These are phyloP conservation scores for Penicillium fimorum DNA, from an alignment of 495 filamentous ascomycete species.

Conservation along the genomic window DNA sequence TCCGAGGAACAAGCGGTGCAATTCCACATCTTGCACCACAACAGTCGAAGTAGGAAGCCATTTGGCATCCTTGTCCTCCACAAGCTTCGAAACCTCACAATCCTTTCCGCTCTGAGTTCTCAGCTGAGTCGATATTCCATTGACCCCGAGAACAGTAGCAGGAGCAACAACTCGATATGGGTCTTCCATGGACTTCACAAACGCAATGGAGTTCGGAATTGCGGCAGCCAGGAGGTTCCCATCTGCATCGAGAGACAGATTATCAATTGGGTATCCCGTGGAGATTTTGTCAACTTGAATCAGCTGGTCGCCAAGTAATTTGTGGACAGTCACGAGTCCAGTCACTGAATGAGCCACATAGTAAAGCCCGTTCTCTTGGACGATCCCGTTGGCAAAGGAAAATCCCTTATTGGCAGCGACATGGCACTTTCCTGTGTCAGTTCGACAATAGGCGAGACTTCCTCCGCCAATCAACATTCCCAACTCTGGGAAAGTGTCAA, in stretches of 20 bases:
- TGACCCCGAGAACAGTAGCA: not conserved
- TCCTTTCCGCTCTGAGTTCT: not conserved
- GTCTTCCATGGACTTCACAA: conserved; percentile 10
- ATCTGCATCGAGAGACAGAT: conserved; percentile 37
- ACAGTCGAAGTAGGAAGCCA: not conserved
- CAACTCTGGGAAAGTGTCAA: not conserved
- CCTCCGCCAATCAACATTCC: not conserved
- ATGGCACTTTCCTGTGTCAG: not conserved
- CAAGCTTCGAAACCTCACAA: not conserved
- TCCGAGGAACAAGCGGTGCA: conserved; percentile 13
- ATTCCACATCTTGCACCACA: not conserved
- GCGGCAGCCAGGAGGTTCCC: conserved; percentile 37
- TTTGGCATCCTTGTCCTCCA: not conserved
- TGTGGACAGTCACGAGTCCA: not conserved
- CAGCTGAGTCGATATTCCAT: not conserved
- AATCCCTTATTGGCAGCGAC: not conserved
- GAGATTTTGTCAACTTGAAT: not conserved
- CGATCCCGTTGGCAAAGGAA: not conserved
- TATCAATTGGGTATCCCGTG: conserved; percentile 25
- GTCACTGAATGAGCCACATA: not conserved
- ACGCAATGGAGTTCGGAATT: conserved; percentile 21
- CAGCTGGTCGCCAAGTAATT: not conserved
- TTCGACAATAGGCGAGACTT: not conserved
- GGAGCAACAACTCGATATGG: not conserved
- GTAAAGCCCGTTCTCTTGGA: not conserved